A percentile compares a stretch with the other conserved stretches of the same genome.
These are phyloP conservation scores for Favolaschia claudopus DNA, from an alignment of 768 basidiomycete genomes.

Conservation along the genomic window DNA sequence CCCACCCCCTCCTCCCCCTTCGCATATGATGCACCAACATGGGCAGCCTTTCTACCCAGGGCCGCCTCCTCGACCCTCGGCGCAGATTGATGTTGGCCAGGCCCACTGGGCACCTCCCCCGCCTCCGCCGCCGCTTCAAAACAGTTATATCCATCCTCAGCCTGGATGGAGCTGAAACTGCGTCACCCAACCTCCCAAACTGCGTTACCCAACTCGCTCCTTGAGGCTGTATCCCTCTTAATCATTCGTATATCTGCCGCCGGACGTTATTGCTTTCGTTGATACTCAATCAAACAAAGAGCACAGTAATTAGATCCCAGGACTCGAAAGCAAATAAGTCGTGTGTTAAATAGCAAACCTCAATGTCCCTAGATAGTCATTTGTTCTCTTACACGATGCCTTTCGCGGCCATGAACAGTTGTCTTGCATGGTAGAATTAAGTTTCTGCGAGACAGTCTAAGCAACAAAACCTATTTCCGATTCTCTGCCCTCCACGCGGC, in stretches of 20 bases:
- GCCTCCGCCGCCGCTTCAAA: conserved; percentile 22
- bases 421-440: no score
- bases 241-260: not conserved
- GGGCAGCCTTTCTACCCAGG: conserved; percentile 45
- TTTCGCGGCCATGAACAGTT: not conserved
- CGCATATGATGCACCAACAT: conserved; percentile 9
- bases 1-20: conserved; percentile 29
- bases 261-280: conserved; percentile 23
- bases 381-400: no score
- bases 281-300: conserved; percentile 16
- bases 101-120: conserved; percentile 44
- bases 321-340: no score
- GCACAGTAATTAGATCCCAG: conserved; percentile 6
- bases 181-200: no score
- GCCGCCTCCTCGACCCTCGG: conserved; percentile 50
- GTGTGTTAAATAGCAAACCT: no score
- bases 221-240: no score
- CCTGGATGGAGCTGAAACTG: conserved; percentile 34
- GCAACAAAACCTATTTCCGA: no score
- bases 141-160: conserved; percentile 40
- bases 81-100: conserved; percentile 39
- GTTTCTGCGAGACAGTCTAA: no score
- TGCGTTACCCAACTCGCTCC: no score
- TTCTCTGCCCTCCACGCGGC: conserved; percentile 68
- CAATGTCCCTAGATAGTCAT: no score